Percentiles rank a stretch among this genome's conserved stretches.
Evolutionary conservation across 192 early-diverging fungal genomes (phyloP).

Genomic region (Gryganskiella cystojenkinii): DNA sequence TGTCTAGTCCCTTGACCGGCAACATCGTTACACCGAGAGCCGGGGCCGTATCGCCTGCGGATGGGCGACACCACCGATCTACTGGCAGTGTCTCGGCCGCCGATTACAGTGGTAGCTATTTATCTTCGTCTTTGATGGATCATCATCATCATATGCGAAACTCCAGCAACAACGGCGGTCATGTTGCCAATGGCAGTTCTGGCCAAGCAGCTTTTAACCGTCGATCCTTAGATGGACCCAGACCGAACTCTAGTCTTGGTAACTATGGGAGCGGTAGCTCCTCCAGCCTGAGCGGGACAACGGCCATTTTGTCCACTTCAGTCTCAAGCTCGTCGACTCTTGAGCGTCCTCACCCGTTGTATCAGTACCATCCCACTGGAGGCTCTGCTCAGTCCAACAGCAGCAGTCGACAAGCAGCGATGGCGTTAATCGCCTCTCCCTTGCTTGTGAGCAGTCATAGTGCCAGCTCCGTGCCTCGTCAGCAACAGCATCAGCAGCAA

Average conservation of each 20-base stretch:
- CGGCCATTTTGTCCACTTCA: neutral
- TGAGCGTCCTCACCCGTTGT: neutral
- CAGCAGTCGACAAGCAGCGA: neutral
- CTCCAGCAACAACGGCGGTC: neutral
- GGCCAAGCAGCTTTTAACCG: slow-evolving; percentile 5
- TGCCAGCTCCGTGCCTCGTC: neutral
- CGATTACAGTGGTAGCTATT: neutral
- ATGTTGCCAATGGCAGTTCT: neutral
- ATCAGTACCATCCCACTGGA: neutral
- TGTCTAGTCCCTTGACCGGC: slow-evolving; percentile 22
- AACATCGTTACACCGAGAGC: slow-evolving; percentile 18
- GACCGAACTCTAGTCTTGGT: slow-evolving; percentile 11
- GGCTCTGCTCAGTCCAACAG: neutral
- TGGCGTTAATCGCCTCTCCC: neutral
- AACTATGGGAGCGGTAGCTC: slow-evolving; percentile 7
- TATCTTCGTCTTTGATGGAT: neutral
- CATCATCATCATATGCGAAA: neutral
- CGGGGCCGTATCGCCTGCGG: neutral
- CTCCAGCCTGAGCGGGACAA: slow-evolving; percentile 5
- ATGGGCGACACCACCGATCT: neutral
- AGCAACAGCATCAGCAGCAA: neutral
- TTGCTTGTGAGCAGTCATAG: neutral
- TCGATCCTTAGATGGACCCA: slow-evolving; percentile 12
- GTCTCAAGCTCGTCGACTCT: neutral
- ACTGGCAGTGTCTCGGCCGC: neutral